Percentiles rank a stretch among this genome's conserved stretches.
phyloP scores from a whole-genome alignment of 805 yeast genomes.

The Ogataea populi-albae region DNA sequence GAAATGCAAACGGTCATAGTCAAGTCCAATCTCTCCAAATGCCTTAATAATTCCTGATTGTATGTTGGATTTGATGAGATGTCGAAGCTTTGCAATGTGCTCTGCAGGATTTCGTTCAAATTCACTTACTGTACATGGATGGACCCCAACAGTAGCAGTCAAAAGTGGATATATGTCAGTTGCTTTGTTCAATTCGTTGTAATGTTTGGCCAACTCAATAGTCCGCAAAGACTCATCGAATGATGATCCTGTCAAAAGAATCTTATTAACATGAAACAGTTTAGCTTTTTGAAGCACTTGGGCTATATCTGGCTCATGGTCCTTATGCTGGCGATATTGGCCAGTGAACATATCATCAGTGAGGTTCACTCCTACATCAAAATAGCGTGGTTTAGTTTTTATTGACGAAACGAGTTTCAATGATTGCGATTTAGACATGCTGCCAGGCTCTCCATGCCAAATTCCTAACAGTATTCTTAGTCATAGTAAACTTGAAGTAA shows the following conservation, averaged over 20 bases:
- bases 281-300: slow-evolving; percentile 67
- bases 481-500: too few relatives aligned
- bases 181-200: slow-evolving; percentile 12
- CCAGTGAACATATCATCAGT: slow-evolving; percentile 91
- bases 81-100: slow-evolving; percentile 48
- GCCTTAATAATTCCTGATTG: slow-evolving; percentile 61
- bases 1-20: slow-evolving; percentile 83
- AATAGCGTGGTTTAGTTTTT: slow-evolving; percentile 34
- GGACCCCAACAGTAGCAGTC: slow-evolving; percentile 85
- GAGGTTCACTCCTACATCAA: slow-evolving; percentile 57
- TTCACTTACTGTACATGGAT: slow-evolving; percentile 82
- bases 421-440: slow-evolving; percentile 3
- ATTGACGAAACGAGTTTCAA: slow-evolving; percentile 6
- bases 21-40: slow-evolving; percentile 94
- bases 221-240: slow-evolving; percentile 64
- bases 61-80: slow-evolving; percentile 47
- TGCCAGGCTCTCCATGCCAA: too few relatives aligned
- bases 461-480: too few relatives aligned
- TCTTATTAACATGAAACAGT: slow-evolving; percentile 58
- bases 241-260: slow-evolving; percentile 83
- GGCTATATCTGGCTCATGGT: slow-evolving; percentile 65
- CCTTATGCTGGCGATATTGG: slow-evolving; percentile 58
- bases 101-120: slow-evolving; percentile 36
- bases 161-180: slow-evolving; percentile 32
- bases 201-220: slow-evolving; percentile 45